Evolutionary conservation across 306 rosid species (phyloP).

Genomic region (Dalbergia oliveri): DNA sequence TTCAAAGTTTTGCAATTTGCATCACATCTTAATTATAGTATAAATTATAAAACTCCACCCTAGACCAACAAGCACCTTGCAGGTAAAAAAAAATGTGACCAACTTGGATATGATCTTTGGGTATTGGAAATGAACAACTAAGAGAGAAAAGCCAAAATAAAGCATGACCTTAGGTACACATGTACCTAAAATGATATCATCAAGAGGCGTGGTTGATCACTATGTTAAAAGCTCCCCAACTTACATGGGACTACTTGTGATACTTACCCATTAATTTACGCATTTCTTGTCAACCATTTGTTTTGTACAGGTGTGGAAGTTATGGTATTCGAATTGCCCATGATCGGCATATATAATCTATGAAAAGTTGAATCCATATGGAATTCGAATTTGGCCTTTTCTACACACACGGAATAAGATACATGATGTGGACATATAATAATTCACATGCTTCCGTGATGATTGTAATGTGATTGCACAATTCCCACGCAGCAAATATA

Average conservation of each 20-base stretch:
- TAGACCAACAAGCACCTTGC: neutral
- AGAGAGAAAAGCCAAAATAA: neutral
- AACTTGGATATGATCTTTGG: neutral
- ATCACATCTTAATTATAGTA: too few relatives aligned
- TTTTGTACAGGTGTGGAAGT: neutral
- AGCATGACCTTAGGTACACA: neutral
- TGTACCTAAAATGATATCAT: neutral
- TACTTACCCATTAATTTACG: neutral
- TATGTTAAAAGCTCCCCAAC: neutral
- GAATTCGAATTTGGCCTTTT: constrained; percentile 26
- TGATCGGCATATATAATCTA: neutral
- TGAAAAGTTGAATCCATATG: neutral
- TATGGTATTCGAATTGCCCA: neutral
- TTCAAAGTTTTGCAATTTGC: too few relatives aligned
- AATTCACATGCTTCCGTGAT: neutral
- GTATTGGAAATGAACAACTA: neutral
- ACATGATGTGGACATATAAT: neutral
- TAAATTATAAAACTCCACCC: too few relatives aligned
- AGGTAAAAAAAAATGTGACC: neutral
- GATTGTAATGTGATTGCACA: neutral
- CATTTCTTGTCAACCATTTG: neutral
- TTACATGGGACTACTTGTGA: neutral
- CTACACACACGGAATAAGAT: constrained; percentile 8
- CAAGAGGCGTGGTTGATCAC: neutral
- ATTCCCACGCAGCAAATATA: too few relatives aligned